phyloP scores from a whole-genome alignment of 306 rosid species.

The Cicer yamashitae region DNA sequence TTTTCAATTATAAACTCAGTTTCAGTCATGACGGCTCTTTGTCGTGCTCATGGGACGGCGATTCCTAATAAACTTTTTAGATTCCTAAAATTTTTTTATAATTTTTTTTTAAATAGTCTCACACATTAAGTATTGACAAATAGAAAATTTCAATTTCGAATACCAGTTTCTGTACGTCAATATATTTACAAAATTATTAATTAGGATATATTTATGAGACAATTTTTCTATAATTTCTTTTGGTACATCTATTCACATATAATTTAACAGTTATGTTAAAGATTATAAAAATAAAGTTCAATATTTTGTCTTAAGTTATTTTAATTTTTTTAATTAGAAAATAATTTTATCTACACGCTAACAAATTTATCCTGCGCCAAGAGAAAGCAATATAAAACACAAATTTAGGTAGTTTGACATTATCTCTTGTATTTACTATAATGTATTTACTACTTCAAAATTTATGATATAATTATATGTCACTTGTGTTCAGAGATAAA shows the following conservation, averaged over 20 bases:
- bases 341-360: neutral
- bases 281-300: neutral
- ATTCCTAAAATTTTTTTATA: neutral
- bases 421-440: neutral
- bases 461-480: too few relatives aligned
- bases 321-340: too few relatives aligned
- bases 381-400: too few relatives aligned
- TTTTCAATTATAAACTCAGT: neutral
- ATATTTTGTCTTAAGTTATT: too few relatives aligned
- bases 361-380: neutral
- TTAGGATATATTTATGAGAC: too few relatives aligned
- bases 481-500: too few relatives aligned
- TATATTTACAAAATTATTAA: too few relatives aligned
- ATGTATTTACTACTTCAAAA: too few relatives aligned
- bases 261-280: neutral
- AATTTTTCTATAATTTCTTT: neutral
- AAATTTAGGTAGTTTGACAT: neutral
- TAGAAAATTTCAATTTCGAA: too few relatives aligned
- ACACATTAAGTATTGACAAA: too few relatives aligned
- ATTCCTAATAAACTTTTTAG: neutral
- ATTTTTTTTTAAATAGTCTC: neutral
- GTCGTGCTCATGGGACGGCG: neutral
- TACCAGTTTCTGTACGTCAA: too few relatives aligned
- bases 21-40: neutral
- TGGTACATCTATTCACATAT: neutral